Base-by-base conservation (phyloP, 2,329 filamentous ascomycete species). In the Talaromyces funiculosus region DNA sequence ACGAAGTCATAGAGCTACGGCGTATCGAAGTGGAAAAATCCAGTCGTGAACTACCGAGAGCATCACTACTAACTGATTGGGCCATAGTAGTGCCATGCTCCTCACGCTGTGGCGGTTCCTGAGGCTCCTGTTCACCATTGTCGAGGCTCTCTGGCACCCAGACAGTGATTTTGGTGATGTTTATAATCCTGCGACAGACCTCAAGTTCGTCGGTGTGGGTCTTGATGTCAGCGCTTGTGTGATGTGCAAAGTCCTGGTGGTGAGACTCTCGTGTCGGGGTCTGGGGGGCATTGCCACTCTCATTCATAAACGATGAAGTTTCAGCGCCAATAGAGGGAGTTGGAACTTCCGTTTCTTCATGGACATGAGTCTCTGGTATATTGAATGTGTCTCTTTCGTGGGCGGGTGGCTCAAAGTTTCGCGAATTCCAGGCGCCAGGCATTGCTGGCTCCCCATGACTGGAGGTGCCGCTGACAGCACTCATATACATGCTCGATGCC, bases 401-500 rank as follows among this genome's bases (percentile, higher is more conserved):
- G 20, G 33, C 24, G 5, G 33, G 22, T 7, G 38, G 29, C 14
- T 54, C 64, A 35, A 65, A 64, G 29, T 66, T 69, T 7, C 68
- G 68, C 14, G 69, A 72, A 40, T 71, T 71, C 77, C 77, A 79
- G 38, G 70, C 76, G 7, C 78, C 77, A 16, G 78, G 77, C 62
- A 79, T 77, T 49, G 67, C 67, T 4, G 69, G 71, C 29, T 67
- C 63, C 47, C 72, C 71, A 54, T 67, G 69, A 29, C 62, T 64
- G 56, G 62, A 67, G 20, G 61, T 64, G 38, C 75, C 73, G 61
- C 81, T 84, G 59, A 86, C 76, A 10, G 83, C 85, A 68, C 85
- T 81, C 78, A 81, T 78, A 61, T 81, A 81, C 72, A 81, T 75
- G 64, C 78, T 81, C 60, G 79, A 73, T n/a, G 79, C 79, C 66